Percentiles rank a stretch among this genome's conserved stretches.
These are phyloP conservation scores for Penicillium sp. DNA, from an alignment of 2,329 filamentous ascomycete species.

Conservation along the genomic window DNA sequence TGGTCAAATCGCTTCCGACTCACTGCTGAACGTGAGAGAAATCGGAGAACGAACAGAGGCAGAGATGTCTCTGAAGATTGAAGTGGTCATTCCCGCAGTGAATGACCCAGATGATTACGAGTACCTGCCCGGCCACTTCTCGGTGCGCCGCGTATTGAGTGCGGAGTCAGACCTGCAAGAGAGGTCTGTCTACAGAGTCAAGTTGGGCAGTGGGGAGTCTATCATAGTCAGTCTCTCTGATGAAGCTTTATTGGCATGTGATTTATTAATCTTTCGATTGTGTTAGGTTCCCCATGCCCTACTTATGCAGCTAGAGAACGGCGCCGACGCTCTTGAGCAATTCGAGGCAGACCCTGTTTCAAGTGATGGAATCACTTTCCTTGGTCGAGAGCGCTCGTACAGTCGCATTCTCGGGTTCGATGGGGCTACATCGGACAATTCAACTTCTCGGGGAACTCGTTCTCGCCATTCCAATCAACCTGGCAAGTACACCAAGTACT, in stretches of 20 bases:
- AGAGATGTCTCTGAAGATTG: slow-evolving; percentile 4
- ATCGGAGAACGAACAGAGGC: too few species aligned
- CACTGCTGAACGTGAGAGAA: too few species aligned
- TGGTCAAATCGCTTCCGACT: too few species aligned
- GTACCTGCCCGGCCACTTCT: slow-evolving; percentile 38
- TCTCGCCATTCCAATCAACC: slow-evolving; percentile 2
- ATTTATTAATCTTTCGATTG: slow-evolving; percentile 2
- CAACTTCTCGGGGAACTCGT: not conserved
- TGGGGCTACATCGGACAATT: slow-evolving; percentile 7
- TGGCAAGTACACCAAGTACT: slow-evolving; percentile 3
- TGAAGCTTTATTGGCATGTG: slow-evolving; percentile 11
- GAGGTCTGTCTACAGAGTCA: slow-evolving; percentile 28
- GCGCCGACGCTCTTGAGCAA: slow-evolving; percentile 13
- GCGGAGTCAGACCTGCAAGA: slow-evolving; percentile 21
- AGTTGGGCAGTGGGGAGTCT: slow-evolving; percentile 34
- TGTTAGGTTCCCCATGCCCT: slow-evolving; percentile 25
- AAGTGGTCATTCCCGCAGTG: slow-evolving; percentile 31
- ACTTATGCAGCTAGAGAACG: slow-evolving; percentile 28
- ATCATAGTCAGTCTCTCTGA: slow-evolving; percentile 27
- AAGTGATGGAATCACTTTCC: slow-evolving; percentile 8
- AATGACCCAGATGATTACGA: slow-evolving; percentile 33
- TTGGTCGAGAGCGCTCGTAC: not conserved
- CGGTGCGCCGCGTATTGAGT: slow-evolving; percentile 28
- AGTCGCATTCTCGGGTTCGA: slow-evolving; percentile 5
- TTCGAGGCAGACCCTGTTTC: slow-evolving; percentile 13